These are phyloP conservation scores for Penicillium sp. DNA, from an alignment of 2,329 filamentous ascomycete genomes.

Conservation along the genomic window DNA sequence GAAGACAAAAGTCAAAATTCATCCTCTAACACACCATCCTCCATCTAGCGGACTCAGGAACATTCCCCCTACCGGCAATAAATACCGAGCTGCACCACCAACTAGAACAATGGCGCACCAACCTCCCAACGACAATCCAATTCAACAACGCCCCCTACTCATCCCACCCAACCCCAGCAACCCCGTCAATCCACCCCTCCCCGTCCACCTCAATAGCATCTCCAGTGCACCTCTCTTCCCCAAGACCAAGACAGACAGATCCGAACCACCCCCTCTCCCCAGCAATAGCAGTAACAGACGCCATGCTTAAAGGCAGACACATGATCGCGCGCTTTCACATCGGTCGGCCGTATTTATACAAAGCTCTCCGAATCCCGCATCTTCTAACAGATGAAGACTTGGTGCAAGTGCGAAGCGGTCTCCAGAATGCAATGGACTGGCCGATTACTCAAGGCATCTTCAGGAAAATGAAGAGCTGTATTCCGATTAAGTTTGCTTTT, in stretches of 20 bases:
- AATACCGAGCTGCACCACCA: conserved; percentile 56
- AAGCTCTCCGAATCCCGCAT: conserved; percentile 42
- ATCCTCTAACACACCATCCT: conserved; percentile 1
- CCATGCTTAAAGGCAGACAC: conserved; percentile 41
- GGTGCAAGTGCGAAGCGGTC: conserved; percentile 40
- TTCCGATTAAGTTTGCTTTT: conserved; percentile 45
- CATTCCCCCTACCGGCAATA: conserved; percentile 48
- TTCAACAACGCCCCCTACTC: conserved; percentile 38
- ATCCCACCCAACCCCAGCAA: conserved; percentile 21
- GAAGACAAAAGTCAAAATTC: not conserved
- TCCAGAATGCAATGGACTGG: conserved; percentile 46
- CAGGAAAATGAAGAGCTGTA: conserved; percentile 44
- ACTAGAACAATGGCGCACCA: conserved; percentile 56
- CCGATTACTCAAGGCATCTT: conserved; percentile 42
- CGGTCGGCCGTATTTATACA: conserved; percentile 44
- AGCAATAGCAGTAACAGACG: conserved; percentile 37
- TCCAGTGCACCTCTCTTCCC: conserved; percentile 22
- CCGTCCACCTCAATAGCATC: conserved; percentile 21
- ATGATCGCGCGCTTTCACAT: conserved; percentile 45
- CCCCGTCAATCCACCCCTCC: conserved; percentile 24
- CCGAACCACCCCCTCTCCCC: conserved; percentile 32
- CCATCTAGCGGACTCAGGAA: conserved; percentile 41
- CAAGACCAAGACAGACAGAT: conserved; percentile 14
- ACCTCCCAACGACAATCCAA: conserved; percentile 51
- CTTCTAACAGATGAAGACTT: conserved; percentile 42